These are phyloP conservation scores for Cicer chorassanicum DNA, from an alignment of 306 rosid species.

Conservation along the genomic window DNA sequence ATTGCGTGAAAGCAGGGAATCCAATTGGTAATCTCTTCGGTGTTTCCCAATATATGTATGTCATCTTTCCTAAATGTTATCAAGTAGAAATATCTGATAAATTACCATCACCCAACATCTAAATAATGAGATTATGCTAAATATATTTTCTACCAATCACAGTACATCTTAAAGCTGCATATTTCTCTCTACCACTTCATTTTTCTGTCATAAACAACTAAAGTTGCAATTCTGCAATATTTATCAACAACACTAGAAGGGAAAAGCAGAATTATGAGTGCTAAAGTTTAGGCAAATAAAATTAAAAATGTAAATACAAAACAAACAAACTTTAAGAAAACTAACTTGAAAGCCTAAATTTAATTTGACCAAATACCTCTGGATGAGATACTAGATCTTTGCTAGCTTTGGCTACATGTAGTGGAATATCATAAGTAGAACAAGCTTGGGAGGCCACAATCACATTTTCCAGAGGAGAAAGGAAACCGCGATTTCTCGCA, in stretches of 20 bases:
- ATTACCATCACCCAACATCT: slow-evolving; percentile 21
- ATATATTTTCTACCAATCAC: slow-evolving; percentile 4
- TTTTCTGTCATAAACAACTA: slow-evolving; percentile 5
- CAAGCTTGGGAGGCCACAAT: slow-evolving; percentile 80
- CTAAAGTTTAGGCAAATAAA: background rate
- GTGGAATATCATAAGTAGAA: slow-evolving; percentile 78
- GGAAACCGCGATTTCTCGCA: slow-evolving; percentile 70
- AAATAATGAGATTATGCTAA: slow-evolving; percentile 2
- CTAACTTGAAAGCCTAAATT: slow-evolving; percentile 4
- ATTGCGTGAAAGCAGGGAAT: background rate
- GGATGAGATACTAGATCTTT: slow-evolving; percentile 78
- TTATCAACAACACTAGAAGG: slow-evolving; percentile 13
- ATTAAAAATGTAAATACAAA: too few species aligned
- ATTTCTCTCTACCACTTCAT: too few species aligned
- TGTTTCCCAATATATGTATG: background rate
- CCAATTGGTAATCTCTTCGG: background rate
- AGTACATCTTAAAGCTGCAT: too few species aligned
- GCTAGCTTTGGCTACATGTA: slow-evolving; percentile 63
- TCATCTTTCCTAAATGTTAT: slow-evolving; percentile 14
- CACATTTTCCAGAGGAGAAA: slow-evolving; percentile 82
- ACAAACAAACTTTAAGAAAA: too few species aligned
- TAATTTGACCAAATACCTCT: slow-evolving; percentile 59
- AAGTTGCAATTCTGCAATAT: background rate
- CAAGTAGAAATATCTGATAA: background rate
- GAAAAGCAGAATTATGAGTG: slow-evolving; percentile 1